Evolutionary conservation across 202 grass and related monocot genomes (phyloP), one percentile per base, ranked within the genome.

Genomic region (Miscanthus sacchariflorus): DNA sequence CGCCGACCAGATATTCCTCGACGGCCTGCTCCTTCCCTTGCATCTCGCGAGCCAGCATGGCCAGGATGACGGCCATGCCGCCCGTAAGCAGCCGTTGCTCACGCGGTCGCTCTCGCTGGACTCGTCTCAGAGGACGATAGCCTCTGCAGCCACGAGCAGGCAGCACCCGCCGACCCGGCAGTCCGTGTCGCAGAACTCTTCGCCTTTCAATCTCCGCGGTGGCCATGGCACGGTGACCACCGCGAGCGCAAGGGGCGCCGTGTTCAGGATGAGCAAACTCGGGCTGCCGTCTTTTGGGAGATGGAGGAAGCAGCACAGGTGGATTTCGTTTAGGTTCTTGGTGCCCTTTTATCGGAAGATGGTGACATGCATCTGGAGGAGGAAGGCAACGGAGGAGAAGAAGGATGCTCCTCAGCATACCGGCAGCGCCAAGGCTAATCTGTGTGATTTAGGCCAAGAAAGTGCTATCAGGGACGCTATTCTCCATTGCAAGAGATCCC

Each of bases 401-500:
- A 78, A 7, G 23, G 48, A 45, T 39, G 72, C 70, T 5, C 6
- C 70, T 3, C 9, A 19, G 12, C 39, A 43, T 24, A 67, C 46
- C 46, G 8, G 79, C 13, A 6, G 19, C 56, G 11, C 23, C 28
- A 70, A 72, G 30, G 80, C 77, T 12, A 76, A 76, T 15, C 27
- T 54, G n/a, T 14, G 67, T 67, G 82, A 90, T 78, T 45, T 35
- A 15, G 77, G 81, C 54, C 56, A 76, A 35, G 87, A 91, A 65
- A 74, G 24, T 70, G 92, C 72, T 11, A 81, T 90, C 74, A 74
- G 33, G 28, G 88, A 88, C 15, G 85, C 85, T 14, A 86, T 92
- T 68, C 68, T 90, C 35, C 77, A 90, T 76, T 92, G 93, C 83
- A 95, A 92, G 72, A 86, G 70, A 49, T 84, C 75, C 2, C 2